Percentiles rank a stretch among this genome's conserved stretches.
These are phyloP conservation scores for Westerdykella ornata DNA, from an alignment of 2,329 filamentous ascomycete species.

Conservation along the genomic window DNA sequence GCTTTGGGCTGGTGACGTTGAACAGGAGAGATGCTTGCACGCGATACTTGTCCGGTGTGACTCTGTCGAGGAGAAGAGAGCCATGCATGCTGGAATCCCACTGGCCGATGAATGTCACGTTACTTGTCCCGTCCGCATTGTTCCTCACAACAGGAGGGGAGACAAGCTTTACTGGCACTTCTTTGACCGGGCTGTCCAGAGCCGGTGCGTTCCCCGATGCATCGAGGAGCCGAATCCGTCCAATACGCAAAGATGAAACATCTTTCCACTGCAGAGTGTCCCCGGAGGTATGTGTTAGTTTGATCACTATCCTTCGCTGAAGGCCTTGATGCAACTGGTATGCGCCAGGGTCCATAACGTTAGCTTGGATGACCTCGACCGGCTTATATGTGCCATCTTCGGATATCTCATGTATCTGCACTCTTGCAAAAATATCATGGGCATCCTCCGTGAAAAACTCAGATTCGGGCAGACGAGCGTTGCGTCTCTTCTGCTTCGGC, in stretches of 20 bases:
- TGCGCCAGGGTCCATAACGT: constrained; percentile 75
- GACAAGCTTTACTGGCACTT: constrained; percentile 70
- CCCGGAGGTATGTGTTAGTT: constrained; percentile 84
- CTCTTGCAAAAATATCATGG: constrained; percentile 80
- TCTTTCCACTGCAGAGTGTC: constrained; percentile 85
- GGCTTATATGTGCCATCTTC: constrained; percentile 87
- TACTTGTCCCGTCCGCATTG: constrained; percentile 84
- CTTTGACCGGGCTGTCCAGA: constrained; percentile 62
- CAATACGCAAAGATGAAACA: constrained; percentile 67
- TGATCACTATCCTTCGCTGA: constrained; percentile 79
- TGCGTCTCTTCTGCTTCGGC: constrained; percentile 53
- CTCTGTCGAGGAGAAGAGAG: constrained; percentile 86
- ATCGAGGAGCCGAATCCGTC: constrained; percentile 76
- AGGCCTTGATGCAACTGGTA: constrained; percentile 95
- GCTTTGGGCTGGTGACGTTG: constrained; percentile 75
- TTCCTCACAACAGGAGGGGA: constrained; percentile 72
- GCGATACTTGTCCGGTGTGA: constrained; percentile 85
- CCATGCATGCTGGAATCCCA: constrained; percentile 95
- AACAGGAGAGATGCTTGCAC: constrained; percentile 83
- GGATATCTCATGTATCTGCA: constrained; percentile 86
- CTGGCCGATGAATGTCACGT: constrained; percentile 79
- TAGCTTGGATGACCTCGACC: constrained; percentile 84
- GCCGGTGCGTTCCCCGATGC: constrained; percentile 78
- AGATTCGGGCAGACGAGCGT: constrained; percentile 73
- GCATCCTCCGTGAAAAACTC: constrained; percentile 92